Conservation (phyloP, 2,329 filamentous ascomycete genomes). For the Cladobotryum mycophilum region DNA sequence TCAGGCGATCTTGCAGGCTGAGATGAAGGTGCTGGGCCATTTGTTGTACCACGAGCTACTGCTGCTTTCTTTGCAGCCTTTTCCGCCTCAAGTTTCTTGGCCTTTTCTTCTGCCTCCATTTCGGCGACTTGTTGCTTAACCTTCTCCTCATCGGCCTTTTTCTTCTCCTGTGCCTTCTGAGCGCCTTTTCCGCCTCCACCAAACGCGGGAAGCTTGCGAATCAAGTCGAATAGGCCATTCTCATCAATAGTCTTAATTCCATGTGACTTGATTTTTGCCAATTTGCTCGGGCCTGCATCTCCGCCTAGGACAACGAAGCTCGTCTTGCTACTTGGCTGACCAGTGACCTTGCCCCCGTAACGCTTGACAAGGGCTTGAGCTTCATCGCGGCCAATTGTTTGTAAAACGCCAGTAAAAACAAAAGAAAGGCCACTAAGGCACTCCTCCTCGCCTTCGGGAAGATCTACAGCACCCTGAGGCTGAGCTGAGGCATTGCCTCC, state of each 20-base stretch:
- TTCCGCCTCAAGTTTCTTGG: slow-evolving; percentile 46
- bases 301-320: slow-evolving; percentile 85
- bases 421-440: slow-evolving; percentile 86
- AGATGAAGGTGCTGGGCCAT: slow-evolving; percentile 18
- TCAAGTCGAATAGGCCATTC: slow-evolving; percentile 81
- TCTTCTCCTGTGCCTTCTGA: slow-evolving; percentile 77
- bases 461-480: slow-evolving; percentile 58
- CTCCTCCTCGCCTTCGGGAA: slow-evolving; percentile 80
- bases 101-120: slow-evolving; percentile 76
- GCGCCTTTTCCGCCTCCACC: slow-evolving; percentile 86
- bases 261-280: slow-evolving; percentile 74
- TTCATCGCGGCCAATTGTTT: slow-evolving; percentile 76
- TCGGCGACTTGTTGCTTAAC: slow-evolving; percentile 73
- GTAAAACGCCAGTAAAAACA: slow-evolving; percentile 87
- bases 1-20: slow-evolving; percentile 47
- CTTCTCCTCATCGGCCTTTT: slow-evolving; percentile 76
- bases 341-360: slow-evolving; percentile 87
- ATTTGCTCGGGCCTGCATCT: slow-evolving; percentile 89
- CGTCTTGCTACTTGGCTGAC: slow-evolving; percentile 83
- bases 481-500: slow-evolving; percentile 55
- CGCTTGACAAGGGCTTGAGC: slow-evolving; percentile 81
- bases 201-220: slow-evolving; percentile 71
- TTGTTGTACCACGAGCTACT: slow-evolving; percentile 21
- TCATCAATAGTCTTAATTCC: slow-evolving; percentile 91
- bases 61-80: slow-evolving; percentile 42